Conservation (phyloP, 2,329 filamentous ascomycete species). For the Aspergillus sp. region DNA sequence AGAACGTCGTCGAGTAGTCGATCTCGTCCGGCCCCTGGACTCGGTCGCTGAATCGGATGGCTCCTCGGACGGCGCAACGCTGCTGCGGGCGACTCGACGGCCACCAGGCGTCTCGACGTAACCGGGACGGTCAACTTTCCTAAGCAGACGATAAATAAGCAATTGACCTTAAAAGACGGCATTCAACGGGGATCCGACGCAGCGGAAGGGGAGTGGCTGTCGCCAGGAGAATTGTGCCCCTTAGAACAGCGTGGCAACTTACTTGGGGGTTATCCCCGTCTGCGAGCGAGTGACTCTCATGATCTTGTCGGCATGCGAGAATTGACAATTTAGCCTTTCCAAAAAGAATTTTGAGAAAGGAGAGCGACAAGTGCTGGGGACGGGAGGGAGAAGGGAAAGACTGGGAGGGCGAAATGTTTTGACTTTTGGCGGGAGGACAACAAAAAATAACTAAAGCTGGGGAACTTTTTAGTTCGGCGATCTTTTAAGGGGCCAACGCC, state of each 20-base stretch:
- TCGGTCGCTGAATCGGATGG: constrained; percentile 26
- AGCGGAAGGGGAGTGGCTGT: not conserved
- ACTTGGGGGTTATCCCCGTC: constrained; percentile 53
- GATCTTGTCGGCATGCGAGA: constrained; percentile 21
- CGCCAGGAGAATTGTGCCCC: not conserved
- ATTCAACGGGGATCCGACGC: not conserved
- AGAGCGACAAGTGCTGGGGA: not conserved
- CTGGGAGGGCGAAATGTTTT: constrained; percentile 10
- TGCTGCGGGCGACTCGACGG: constrained; percentile 45
- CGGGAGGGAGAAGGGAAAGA: not conserved
- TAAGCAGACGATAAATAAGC: constrained; percentile 22
- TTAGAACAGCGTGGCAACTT: constrained; percentile 24
- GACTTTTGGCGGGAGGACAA: constrained; percentile 8
- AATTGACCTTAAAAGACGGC: not conserved
- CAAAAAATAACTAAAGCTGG: constrained; percentile 4
- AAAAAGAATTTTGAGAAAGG: not conserved
- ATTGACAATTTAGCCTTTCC: not conserved
- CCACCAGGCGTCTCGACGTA: constrained; percentile 53
- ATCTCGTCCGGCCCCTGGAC: constrained; percentile 21
- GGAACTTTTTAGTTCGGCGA: constrained; percentile 9
- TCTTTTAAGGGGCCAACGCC: constrained; percentile 7
- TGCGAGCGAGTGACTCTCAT: constrained; percentile 53
- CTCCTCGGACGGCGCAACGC: constrained; percentile 35
- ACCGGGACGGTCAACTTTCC: constrained; percentile 53
- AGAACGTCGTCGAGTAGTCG: constrained; percentile 31